Conservation (phyloP, 345 rosid species). For the Eutrema japonicum region DNA sequence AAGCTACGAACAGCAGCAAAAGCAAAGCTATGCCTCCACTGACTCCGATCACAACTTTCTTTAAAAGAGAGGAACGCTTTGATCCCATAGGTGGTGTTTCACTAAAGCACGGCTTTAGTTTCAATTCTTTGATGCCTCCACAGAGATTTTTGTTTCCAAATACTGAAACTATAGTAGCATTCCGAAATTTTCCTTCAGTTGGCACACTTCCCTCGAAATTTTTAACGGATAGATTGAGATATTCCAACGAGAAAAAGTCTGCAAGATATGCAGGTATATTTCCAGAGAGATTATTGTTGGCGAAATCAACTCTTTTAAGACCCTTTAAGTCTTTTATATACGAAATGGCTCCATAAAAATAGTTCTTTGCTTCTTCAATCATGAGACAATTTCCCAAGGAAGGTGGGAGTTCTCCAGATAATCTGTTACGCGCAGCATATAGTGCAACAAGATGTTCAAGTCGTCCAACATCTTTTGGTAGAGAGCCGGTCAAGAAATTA, state of each 20-base stretch:
- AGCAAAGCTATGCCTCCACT: not conserved
- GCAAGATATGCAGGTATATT: conserved; percentile 18
- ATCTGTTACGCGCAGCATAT: not conserved
- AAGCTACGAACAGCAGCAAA: not conserved
- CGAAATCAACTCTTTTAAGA: not conserved
- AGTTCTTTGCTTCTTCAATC: not conserved
- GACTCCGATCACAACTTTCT: not conserved
- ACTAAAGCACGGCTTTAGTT: conserved; percentile 23
- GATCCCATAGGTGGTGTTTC: not conserved
- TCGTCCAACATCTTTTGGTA: not conserved
- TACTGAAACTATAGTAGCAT: conserved; percentile 4
- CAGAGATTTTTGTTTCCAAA: conserved; percentile 34
- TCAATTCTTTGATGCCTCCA: conserved; percentile 22
- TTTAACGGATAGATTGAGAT: conserved; percentile 35
- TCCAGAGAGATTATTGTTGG: conserved; percentile 15
- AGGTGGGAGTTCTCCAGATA: not conserved
- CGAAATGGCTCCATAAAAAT: conserved; percentile 14
- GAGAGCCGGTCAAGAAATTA: not conserved
- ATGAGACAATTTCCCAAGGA: conserved; percentile 16
- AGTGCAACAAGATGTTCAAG: not conserved
- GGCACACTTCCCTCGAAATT: conserved; percentile 34
- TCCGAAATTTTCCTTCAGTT: conserved; percentile 30
- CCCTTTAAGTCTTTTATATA: not conserved
- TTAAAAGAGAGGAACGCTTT: not conserved
- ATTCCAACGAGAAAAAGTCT: not conserved